Conservation (phyloP, 2,329 filamentous ascomycete species). For the Trichoderma koningii region DNA sequence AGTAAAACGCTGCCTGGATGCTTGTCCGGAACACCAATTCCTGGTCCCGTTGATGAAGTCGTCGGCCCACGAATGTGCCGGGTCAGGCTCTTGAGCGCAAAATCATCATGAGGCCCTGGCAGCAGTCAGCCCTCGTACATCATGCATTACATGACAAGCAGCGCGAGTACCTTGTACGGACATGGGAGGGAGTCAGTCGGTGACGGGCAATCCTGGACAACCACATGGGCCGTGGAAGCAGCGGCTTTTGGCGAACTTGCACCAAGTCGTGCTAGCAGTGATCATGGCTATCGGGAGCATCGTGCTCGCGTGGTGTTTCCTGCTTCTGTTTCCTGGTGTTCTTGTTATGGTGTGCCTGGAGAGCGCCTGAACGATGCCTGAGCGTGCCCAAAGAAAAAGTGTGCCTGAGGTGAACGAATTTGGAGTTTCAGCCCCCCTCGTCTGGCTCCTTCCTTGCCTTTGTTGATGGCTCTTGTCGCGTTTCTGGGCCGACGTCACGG, state of each 20-base stretch:
- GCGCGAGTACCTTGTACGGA: background rate
- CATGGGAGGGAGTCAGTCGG: background rate
- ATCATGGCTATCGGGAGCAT: constrained; percentile 22
- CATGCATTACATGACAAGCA: background rate
- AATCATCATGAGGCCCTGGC: constrained; percentile 22
- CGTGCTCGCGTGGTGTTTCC: constrained; percentile 20
- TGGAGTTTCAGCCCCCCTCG: background rate
- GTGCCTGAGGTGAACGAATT: background rate
- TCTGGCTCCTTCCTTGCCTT: background rate
- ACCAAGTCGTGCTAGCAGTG: constrained; percentile 12
- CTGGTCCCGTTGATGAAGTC: constrained; percentile 13
- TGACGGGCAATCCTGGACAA: constrained; percentile 15
- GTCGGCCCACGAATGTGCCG: constrained; percentile 17
- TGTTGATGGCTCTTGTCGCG: constrained; percentile 6
- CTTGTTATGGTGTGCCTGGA: background rate
- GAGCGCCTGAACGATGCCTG: background rate
- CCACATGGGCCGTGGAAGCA: constrained; percentile 23
- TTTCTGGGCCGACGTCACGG: constrained; percentile 18
- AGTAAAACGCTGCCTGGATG: background rate
- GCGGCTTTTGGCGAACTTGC: constrained; percentile 17
- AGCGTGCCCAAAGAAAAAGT: background rate
- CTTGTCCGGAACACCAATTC: constrained; percentile 12
- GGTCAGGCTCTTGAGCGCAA: constrained; percentile 9
- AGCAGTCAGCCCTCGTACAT: background rate
- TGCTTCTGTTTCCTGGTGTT: background rate